Evolutionary conservation across 352 stramenopile species (phyloP).

Genomic region (Aphanomyces stellatus): DNA sequence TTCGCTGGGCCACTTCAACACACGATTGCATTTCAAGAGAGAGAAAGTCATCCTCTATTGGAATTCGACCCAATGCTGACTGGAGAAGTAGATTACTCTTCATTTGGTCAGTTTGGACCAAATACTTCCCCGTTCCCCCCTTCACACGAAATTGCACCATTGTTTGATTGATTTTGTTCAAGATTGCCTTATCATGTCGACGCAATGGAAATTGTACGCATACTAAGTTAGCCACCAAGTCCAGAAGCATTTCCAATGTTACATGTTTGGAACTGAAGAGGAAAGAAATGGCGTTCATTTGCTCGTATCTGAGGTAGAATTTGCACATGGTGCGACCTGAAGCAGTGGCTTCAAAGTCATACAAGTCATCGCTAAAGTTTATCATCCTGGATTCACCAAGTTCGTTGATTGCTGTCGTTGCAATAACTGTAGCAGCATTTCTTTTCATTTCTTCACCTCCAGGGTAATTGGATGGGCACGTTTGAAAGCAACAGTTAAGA

Average conservation of each 20-base stretch:
- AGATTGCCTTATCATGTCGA: conserved; percentile 1
- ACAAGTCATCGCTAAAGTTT: neutral
- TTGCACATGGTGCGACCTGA: neutral
- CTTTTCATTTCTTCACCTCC: too few relatives aligned
- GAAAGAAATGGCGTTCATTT: neutral
- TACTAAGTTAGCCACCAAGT: neutral
- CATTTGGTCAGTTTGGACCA: conserved; percentile 9
- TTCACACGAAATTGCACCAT: neutral
- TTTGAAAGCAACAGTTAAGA: too few relatives aligned
- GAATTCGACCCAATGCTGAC: neutral
- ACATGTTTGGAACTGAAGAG: neutral
- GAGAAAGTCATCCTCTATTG: neutral
- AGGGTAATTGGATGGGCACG: too few relatives aligned
- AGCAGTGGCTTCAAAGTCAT: neutral
- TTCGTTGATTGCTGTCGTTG: neutral
- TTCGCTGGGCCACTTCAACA: neutral
- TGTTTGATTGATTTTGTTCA: conserved; percentile 6
- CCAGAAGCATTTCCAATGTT: neutral
- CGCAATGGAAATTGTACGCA: neutral
- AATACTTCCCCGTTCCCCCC: neutral
- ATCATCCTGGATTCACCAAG: neutral
- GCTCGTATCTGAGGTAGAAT: conserved; percentile 3
- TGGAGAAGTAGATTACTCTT: conserved; percentile 12
- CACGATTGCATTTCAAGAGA: conserved; percentile 3
- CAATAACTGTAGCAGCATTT: neutral